phyloP scores from a whole-genome alignment of 169 alveolate genomes.

The Plasmodium gonderi region DNA sequence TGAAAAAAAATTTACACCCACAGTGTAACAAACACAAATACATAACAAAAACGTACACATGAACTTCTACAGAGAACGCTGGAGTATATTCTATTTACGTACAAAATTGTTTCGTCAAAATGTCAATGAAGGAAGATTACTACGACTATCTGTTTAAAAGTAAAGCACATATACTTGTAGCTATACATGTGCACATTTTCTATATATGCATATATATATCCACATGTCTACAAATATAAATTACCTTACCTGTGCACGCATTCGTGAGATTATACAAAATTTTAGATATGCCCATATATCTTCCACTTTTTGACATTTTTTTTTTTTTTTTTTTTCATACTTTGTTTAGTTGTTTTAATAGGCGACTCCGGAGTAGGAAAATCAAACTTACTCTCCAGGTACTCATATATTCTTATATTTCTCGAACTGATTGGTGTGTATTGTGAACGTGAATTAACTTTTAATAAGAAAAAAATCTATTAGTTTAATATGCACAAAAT shows the following conservation, averaged over 20 bases:
- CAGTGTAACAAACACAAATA: conserved; percentile 1
- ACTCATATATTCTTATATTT: neutral
- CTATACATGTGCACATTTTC: neutral
- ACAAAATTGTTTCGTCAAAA: conserved; percentile 19
- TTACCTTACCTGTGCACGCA: neutral
- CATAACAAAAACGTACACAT: neutral
- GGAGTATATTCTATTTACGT: neutral
- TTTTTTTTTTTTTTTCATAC: neutral
- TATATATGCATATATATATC: neutral
- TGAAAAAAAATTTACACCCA: neutral
- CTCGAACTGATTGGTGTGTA: too few relatives aligned
- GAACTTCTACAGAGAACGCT: neutral
- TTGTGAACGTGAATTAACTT: too few relatives aligned
- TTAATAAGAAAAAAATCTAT: too few relatives aligned
- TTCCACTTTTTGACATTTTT: neutral
- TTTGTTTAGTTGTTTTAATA: conserved; percentile 85
- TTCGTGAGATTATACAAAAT: neutral
- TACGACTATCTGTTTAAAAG: conserved; percentile 86
- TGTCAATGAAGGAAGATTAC: conserved; percentile 83
- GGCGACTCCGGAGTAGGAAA: conserved; percentile 98
- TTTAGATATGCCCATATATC: neutral
- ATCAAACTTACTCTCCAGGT: conserved; percentile 93
- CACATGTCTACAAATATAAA: neutral
- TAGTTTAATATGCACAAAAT: too few relatives aligned
- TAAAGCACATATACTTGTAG: conserved; percentile 20